Base-by-base conservation (phyloP, 805 yeast species). In the Cyberlindnera amylophila region DNA sequence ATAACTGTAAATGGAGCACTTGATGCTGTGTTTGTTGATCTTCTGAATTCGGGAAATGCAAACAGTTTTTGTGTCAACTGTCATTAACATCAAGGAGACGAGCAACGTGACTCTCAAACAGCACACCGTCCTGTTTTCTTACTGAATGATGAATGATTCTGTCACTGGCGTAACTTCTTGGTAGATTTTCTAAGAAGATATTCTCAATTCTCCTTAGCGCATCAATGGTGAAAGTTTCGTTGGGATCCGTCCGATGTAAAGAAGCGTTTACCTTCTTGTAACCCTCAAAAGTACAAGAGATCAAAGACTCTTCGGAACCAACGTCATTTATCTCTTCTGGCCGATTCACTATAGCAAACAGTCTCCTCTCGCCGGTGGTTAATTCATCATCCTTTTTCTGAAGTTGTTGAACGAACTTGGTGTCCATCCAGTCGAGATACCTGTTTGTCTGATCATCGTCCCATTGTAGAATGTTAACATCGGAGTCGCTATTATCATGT, bases 351-450 rank as follows among this genome's bases (percentile, higher is more conserved):
- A 61, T 54, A 14, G 49, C 52, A 23, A 42, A 46, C 4, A 64
- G 33, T 45, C 62, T 51, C 19, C 46, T 53, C 30, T 46, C 38
- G 3, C 54, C 45, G 5, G 57, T 36, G 2, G 48, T 26, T 2
- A 43, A 21, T 3, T 49, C 49, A 2, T 47, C 37, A 3, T 59
- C 59, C 41, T 34, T 4, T 50, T 44, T 23, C 32, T 34, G 13
- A 18, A 50, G 3, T 21, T 21, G 24, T 21, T 21, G 24, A 6
- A 66, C 49, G 12, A 68, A 38, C 30, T 57, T 58, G 9, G 66
- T 66, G 38, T 67, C 62, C 39, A 75, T 67, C 79, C 83, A 76
- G 17, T 70, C 63, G 21, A 80, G 57, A 57, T 79, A 83, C 21
- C 65, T 58, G 4, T 67, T 66, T 3, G 71, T 65, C 42, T 73